Conservation (phyloP, 306 rosid species). For the cucumber (Cucumis sativus) region Cucumber_9930_V3 NC_026656.2:24594501-24595000, state of each 20-base stretch:
- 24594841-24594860: not conserved
- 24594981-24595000: not conserved
- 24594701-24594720: not conserved
- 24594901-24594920: not conserved
- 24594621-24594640: not conserved
- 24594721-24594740: not conserved
- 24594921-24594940: not conserved
- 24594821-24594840: not conserved
- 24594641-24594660: not conserved
- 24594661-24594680: not conserved
- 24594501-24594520: not conserved
- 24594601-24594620: not conserved
- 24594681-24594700: not conserved
- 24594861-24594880: not conserved
- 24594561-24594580: not conserved
- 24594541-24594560: not conserved
- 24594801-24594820: not conserved
- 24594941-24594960: not conserved
- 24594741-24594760: not conserved
- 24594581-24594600: not conserved
- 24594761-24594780: not conserved
- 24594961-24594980: not conserved
- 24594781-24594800: slow-evolving; percentile 1
- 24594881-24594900: not conserved
- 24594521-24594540: not conserved